phyloP scores from a whole-genome alignment of 768 basidiomycete genomes.

The Phanerodontia chrysosporium region DNA sequence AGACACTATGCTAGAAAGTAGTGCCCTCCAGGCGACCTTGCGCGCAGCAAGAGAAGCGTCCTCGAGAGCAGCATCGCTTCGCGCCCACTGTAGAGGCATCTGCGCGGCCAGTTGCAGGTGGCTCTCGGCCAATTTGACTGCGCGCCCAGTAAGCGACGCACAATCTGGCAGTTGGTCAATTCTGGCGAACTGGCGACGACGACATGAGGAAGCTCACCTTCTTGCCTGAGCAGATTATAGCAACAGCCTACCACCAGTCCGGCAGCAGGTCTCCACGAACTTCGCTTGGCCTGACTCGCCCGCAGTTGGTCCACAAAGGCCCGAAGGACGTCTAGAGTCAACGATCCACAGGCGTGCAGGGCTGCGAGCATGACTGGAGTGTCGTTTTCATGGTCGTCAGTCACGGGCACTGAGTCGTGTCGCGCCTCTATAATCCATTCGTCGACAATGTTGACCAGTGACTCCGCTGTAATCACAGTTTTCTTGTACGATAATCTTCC shows the following conservation, averaged over 20 bases:
- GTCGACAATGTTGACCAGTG: conserved; percentile 42
- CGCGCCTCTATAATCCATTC: conserved; percentile 46
- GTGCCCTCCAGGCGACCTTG: conserved; percentile 71
- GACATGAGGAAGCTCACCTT: conserved; percentile 34
- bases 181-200: not conserved
- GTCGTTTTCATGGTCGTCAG: not conserved
- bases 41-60: conserved; percentile 49
- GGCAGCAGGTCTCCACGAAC: conserved; percentile 46
- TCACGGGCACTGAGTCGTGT: conserved; percentile 4
- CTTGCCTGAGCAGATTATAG: conserved; percentile 62
- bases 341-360: conserved; percentile 73
- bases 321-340: conserved; percentile 63
- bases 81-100: conserved; percentile 59
- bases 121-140: conserved; percentile 37
- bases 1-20: conserved; percentile 38
- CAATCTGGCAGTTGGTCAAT: conserved; percentile 1
- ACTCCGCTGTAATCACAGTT: conserved; percentile 45
- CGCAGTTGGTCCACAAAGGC: conserved; percentile 27
- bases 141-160: conserved; percentile 8
- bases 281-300: not conserved
- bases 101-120: conserved; percentile 73
- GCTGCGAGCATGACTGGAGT: conserved; percentile 59
- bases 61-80: conserved; percentile 27
- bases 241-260: conserved; percentile 73
- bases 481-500: conserved; percentile 53